Evolutionary conservation across 129 eudicot genomes (phyloP).

Genomic region (Chrysanthemum lavandulifolium): DNA sequence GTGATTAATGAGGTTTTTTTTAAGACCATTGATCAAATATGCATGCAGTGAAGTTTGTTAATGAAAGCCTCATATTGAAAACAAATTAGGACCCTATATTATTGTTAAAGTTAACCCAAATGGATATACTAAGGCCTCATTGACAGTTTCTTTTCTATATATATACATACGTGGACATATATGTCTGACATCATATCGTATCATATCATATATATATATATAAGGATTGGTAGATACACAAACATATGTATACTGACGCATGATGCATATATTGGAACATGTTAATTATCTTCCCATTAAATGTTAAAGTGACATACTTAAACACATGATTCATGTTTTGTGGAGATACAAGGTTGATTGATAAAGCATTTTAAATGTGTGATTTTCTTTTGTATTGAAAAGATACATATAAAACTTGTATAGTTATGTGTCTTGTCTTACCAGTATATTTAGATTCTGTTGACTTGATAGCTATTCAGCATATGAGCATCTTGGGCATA

Average conservation of each 20-base stretch:
- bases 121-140: no score
- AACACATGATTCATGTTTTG: neutral
- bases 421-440: no score
- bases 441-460: no score
- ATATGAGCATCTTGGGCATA: neutral
- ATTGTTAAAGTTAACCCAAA: no score
- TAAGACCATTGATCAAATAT: neutral
- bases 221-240: no score
- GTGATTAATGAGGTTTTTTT: no score
- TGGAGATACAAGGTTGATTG: neutral
- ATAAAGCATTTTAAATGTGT: constrained; percentile 12
- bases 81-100: neutral
- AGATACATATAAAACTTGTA: no score
- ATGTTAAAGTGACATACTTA: constrained; percentile 12
- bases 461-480: no score
- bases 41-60: neutral
- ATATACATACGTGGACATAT: neutral
- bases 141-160: no score
- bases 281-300: neutral
- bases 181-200: no score
- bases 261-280: neutral
- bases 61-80: neutral
- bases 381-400: neutral
- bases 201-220: no score
- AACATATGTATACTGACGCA: no score